Evolutionary conservation across 257 asterid genomes (phyloP).

Genomic region (Fraxinus excelsior): DNA sequence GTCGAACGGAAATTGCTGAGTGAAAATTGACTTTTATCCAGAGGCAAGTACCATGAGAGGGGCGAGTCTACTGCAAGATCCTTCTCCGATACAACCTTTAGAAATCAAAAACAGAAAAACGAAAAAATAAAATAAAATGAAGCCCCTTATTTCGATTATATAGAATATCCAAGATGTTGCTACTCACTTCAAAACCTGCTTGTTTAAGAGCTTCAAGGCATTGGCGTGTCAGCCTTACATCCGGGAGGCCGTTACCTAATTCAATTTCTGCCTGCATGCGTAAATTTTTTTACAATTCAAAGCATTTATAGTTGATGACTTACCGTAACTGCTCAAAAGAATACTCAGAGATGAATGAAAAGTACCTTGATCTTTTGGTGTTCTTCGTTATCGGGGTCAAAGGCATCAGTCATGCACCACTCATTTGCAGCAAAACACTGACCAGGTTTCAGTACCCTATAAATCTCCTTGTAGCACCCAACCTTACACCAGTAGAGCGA

Average conservation of each 20-base stretch:
- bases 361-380: conserved; percentile 86
- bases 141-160: neutral
- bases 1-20: conserved; percentile 85
- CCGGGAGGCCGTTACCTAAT: conserved; percentile 93
- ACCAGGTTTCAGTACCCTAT: conserved; percentile 92
- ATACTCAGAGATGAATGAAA: neutral
- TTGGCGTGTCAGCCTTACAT: conserved; percentile 62
- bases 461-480: conserved; percentile 87
- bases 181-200: conserved; percentile 90
- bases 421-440: conserved; percentile 96
- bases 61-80: conserved; percentile 92
- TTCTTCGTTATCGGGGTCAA: conserved; percentile 67
- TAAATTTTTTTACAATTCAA: conserved; percentile 7
- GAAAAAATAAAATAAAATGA: too few species aligned
- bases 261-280: conserved; percentile 79
- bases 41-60: conserved; percentile 89
- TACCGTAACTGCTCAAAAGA: neutral
- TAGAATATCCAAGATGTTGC: conserved; percentile 4
- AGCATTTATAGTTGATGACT: neutral
- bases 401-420: conserved; percentile 97
- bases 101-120: neutral
- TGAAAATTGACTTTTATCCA: conserved; percentile 85
- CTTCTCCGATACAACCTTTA: conserved; percentile 81
- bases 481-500: conserved; percentile 46
- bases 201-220: conserved; percentile 77